Base-by-base conservation (phyloP, 108 stramenopile species). In the Epithemia pelagica region DNA sequence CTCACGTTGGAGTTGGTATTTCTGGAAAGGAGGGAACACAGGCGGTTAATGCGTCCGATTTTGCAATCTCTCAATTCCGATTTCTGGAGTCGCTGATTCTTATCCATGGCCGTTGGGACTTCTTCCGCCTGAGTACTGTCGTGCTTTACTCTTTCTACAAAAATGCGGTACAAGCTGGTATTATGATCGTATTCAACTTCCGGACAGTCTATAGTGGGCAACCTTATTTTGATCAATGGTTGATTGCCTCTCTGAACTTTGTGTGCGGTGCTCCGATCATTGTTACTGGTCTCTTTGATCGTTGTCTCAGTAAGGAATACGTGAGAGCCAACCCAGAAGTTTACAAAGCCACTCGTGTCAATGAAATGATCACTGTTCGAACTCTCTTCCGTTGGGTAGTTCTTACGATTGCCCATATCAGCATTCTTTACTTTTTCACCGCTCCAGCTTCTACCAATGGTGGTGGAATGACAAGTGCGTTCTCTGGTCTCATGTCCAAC, bases 121-220 rank as follows among this genome's bases (percentile, higher is more conserved):
- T 96, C 67, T 82, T 92, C 33, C 89, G 99, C 55, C 74, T 92
- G 66, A 77, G 81, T 58, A 95, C 86, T 64, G 79, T 94, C 25
- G 86, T 98, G 58, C 74, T 98, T 10, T 99, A 90, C 76, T 92
- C 93, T 37, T 98, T 99, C 77, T 99, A 96, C 90, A 99, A 99
- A 75, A 98, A 99, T 74, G 83, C 96, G 46, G 79, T 95, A 21
- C 81, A 97, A 68, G 91, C 91, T 32, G 83, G 85, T 19, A 66
- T 67, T 54, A 59, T 95, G 57, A 81, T 95, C 61, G 76, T 88
- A 51, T 95, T 78, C 69, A 77, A 78, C 30, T 67, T 64, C 21
- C 74, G 81, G 67, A 82, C 87, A 54, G 72, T 96, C 23, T 96
- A 78, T 64, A 88, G 85, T 65, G 94, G 94, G 52, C 86, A 83